Evolutionary conservation across 192 early-diverging fungal genomes (phyloP).

Genomic region (Mortierella claussenii): DNA sequence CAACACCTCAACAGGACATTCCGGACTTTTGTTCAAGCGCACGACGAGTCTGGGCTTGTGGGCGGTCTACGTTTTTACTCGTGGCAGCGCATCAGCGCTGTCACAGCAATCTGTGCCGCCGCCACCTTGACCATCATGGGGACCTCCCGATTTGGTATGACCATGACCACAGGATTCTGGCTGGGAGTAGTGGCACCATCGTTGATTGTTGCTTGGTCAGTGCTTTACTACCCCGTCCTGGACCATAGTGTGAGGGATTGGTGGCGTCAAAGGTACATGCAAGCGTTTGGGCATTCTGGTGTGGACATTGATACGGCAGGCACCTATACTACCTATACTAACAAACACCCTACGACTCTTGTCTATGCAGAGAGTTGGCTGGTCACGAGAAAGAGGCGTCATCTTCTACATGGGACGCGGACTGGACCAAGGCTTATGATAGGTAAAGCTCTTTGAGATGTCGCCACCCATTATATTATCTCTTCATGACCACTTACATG

Average conservation of each 20-base stretch:
- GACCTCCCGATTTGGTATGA: slow-evolving; percentile 25
- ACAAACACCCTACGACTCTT: neutral
- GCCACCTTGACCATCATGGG: slow-evolving; percentile 22
- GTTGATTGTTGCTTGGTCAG: slow-evolving; percentile 53
- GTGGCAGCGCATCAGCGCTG: slow-evolving; percentile 59
- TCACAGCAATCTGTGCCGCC: slow-evolving; percentile 46
- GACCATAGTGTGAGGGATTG: slow-evolving; percentile 52
- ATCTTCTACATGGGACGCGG: slow-evolving; percentile 53
- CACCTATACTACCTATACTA: too few species aligned
- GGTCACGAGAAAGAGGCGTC: slow-evolving; percentile 52
- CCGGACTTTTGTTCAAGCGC: slow-evolving; percentile 64
- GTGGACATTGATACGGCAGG: too few species aligned
- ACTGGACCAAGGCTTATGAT: slow-evolving; percentile 61
- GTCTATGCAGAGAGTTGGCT: slow-evolving; percentile 41
- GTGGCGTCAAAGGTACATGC: slow-evolving; percentile 45
- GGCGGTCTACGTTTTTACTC: slow-evolving; percentile 61
- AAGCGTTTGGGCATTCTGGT: neutral
- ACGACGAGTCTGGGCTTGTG: slow-evolving; percentile 52
- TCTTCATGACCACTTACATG: too few species aligned
- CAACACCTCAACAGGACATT: slow-evolving; percentile 56
- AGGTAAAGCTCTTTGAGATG: slow-evolving; percentile 19
- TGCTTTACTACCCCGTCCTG: slow-evolving; percentile 63
- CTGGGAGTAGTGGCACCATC: slow-evolving; percentile 59
- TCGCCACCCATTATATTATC: too few species aligned
- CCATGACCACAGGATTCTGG: slow-evolving; percentile 47